Percentiles rank a stretch among this genome's conserved stretches.
Evolutionary conservation across 768 basidiomycete species (phyloP).

Genomic region (Tricholoma flavovirens): DNA sequence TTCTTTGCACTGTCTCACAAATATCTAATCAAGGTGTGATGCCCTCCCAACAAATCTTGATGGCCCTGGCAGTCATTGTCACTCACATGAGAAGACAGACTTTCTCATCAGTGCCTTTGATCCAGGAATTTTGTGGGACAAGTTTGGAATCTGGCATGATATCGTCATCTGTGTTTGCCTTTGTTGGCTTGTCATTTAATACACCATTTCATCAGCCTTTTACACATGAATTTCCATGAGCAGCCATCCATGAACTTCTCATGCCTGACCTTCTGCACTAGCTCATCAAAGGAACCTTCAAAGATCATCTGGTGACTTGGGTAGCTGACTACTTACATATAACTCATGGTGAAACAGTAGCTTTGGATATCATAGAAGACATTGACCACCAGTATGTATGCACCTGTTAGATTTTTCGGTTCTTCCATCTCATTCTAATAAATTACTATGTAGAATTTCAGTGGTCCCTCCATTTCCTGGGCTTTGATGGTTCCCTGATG

Average conservation of each 20-base stretch:
- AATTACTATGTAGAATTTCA: slow-evolving; percentile 13
- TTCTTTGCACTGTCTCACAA: neutral
- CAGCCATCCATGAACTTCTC: slow-evolving; percentile 23
- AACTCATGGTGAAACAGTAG: neutral
- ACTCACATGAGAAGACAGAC: too few relatives aligned
- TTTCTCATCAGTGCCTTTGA: too few relatives aligned
- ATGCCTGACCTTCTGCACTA: too few relatives aligned
- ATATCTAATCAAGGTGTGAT: neutral
- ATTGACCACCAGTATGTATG: slow-evolving; percentile 31
- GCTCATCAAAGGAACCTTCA: too few relatives aligned
- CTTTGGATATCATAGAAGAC: too few relatives aligned
- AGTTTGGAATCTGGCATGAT: neutral
- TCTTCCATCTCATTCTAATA: neutral
- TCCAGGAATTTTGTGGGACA: too few relatives aligned
- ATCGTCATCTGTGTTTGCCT: neutral
- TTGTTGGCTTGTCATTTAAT: neutral
- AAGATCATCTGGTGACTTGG: too few relatives aligned
- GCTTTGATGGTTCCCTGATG: too few relatives aligned
- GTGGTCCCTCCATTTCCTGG: slow-evolving; percentile 18
- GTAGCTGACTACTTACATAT: neutral
- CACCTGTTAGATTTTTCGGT: neutral
- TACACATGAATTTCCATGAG: slow-evolving; percentile 5
- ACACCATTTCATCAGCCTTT: slow-evolving; percentile 18
- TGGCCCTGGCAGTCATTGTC: too few relatives aligned
- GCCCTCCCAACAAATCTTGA: neutral